Percentiles rank a stretch among this genome's conserved stretches.
These are phyloP conservation scores for Apiotrichum mycotoxinovorans DNA, from an alignment of 1,284 basidiomycete genomes.

Conservation along the genomic window DNA sequence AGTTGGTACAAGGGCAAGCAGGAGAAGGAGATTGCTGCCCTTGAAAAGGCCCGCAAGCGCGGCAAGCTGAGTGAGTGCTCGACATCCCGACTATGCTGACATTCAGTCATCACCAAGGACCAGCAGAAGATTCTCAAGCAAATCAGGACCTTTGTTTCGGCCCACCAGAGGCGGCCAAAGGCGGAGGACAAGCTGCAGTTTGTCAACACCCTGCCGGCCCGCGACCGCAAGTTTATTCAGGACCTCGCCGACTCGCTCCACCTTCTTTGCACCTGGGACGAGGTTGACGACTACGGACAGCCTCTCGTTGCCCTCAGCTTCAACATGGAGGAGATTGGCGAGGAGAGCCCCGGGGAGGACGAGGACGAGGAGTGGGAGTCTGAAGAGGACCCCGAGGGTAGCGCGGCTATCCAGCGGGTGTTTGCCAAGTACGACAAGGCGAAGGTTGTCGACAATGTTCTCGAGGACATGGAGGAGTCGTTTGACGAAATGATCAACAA, in stretches of 20 bases:
- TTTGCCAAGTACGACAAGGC: conserved; percentile 84
- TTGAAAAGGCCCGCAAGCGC: conserved; percentile 49
- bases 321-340: conserved; percentile 55
- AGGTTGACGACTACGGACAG: conserved; percentile 77
- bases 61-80: conserved; percentile 42
- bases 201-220: conserved; percentile 70
- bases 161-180: conserved; percentile 54
- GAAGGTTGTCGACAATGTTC: conserved; percentile 61
- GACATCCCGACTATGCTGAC: background rate
- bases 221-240: conserved; percentile 72
- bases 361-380: conserved; percentile 45
- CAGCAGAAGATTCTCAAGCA: conserved; percentile 73
- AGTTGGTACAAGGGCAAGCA: conserved; percentile 91
- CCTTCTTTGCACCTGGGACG: conserved; percentile 78
- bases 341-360: conserved; percentile 25
- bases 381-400: conserved; percentile 58
- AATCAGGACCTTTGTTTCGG: conserved; percentile 68
- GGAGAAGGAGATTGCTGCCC: conserved; percentile 60
- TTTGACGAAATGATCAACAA: conserved; percentile 69
- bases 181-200: conserved; percentile 58
- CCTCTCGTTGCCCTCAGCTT: conserved; percentile 52
- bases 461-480: conserved; percentile 71
- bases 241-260: conserved; percentile 71
- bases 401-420: conserved; percentile 73
- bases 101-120: conserved; percentile 62